These are phyloP conservation scores for Oryza nivara DNA, from an alignment of 176 grass and related monocot genomes.

Conservation along the genomic window DNA sequence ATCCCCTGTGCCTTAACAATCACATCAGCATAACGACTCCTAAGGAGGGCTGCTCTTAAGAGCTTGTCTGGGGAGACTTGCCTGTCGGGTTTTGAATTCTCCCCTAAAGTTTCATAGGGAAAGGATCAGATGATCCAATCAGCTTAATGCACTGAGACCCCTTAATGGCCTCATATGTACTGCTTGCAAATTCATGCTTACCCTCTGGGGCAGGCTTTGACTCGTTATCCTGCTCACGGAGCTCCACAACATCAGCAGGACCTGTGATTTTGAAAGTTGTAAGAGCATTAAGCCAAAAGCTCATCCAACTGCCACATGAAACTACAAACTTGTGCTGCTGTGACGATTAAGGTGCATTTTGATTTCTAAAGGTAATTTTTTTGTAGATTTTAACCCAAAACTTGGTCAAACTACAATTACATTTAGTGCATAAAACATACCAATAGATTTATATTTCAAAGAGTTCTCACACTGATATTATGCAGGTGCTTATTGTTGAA, in stretches of 20 bases:
- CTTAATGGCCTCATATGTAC: conserved; percentile 47
- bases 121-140: conserved; percentile 69
- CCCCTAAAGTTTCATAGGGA: conserved; percentile 75
- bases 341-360: not conserved
- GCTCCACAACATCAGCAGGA: conserved; percentile 45
- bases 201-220: conserved; percentile 72
- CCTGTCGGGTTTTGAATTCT: conserved; percentile 60
- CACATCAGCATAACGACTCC: conserved; percentile 79
- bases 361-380: not conserved
- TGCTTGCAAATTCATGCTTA: conserved; percentile 84
- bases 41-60: conserved; percentile 80
- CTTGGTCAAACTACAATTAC: not conserved
- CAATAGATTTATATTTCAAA: too few species aligned
- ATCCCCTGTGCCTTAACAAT: conserved; percentile 88
- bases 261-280: conserved; percentile 50
- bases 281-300: conserved; percentile 14
- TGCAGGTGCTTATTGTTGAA: too few species aligned
- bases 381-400: not conserved
- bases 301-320: not conserved
- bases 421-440: not conserved
- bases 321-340: not conserved
- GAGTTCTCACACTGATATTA: too few species aligned
- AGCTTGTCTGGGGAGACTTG: conserved; percentile 79
- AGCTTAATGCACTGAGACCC: conserved; percentile 49
- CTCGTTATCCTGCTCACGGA: conserved; percentile 57